Evolutionary conservation across 2,329 filamentous ascomycete species (phyloP), one percentile per base, ranked within the genome.

Genomic region (Stagonosporopsis rhizophila): DNA sequence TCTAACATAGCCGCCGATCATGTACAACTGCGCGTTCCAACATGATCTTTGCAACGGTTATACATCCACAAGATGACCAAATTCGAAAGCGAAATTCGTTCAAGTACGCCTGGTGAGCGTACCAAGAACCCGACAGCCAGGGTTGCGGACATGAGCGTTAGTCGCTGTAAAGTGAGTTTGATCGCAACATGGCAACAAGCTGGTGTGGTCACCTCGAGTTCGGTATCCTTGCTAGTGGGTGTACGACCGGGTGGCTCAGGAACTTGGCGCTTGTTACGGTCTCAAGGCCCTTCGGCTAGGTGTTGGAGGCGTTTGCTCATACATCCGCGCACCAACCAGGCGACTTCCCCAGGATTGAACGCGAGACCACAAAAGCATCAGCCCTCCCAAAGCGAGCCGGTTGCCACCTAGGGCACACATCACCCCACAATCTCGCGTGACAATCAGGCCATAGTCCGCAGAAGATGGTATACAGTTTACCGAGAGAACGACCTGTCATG

Each of bases 101-200:
- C 34, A 34, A n/a, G 45, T 17, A 44, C 44, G 38, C 34, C 37
- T 49, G 44, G 39, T 51, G 14, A 39, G 39, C 37, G 49, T 25
- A 38, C 23, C 30, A 44, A 45, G 22, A 42, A 58, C 34, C 64
- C 64, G 46, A 56, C 42, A 64, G 54, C 52, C 64, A 60, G 62
- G 62, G 51, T 39, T 30, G 58, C 62, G 65, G 66, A 69, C 52
- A 64, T 72, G 42, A 60, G 66, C 65, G 67, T 61, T 58, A 53
- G 49, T 35, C 49, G 35, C 41, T 52, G 49, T 49, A 27, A 25
- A 44, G 44, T 30, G 37, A 28, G 44, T 34, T 51, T 47, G 54
- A 47, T 58, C 55, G 41, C 47, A 49, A 46, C 45, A 42, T 46
- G 37, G 32, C 37, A 50, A 20, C 30, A 30, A 30, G 19, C 46